A percentile compares a stretch with the other conserved stretches of the same genome.
Evolutionary conservation across 352 stramenopile species (phyloP).

Genomic region (Aphanomyces euteiches): DNA sequence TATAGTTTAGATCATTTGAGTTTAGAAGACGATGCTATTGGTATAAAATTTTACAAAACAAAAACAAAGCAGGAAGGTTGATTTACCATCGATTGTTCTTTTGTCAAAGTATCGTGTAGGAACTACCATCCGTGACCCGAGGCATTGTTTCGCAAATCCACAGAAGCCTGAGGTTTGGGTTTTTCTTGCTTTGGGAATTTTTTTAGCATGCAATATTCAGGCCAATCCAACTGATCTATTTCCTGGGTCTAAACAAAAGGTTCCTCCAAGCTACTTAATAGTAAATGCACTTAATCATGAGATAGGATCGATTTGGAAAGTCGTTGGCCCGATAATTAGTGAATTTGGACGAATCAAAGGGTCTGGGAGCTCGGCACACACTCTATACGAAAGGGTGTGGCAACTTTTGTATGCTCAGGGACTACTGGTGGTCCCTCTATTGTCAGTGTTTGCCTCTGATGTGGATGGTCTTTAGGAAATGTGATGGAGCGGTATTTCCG

Average conservation of each 20-base stretch:
- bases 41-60: slow-evolving; percentile 41
- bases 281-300: too few species aligned
- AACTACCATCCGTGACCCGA: too few species aligned
- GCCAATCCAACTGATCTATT: background rate
- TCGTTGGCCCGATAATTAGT: too few species aligned
- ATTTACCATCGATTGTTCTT: too few species aligned
- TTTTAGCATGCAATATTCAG: slow-evolving; percentile 26
- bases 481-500: slow-evolving; percentile 26
- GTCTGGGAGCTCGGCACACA: too few species aligned
- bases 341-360: too few species aligned
- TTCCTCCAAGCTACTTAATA: too few species aligned
- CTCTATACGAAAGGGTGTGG: slow-evolving; percentile 28
- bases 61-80: slow-evolving; percentile 39
- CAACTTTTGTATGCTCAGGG: slow-evolving; percentile 29
- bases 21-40: slow-evolving; percentile 37
- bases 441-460: slow-evolving; percentile 24
- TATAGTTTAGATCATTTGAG: slow-evolving; percentile 31
- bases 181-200: slow-evolving; percentile 35
- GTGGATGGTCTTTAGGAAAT: slow-evolving; percentile 20
- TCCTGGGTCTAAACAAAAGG: slow-evolving; percentile 19
- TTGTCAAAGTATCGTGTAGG: too few species aligned
- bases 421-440: slow-evolving; percentile 20
- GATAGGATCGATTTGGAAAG: background rate
- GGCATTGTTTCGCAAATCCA: slow-evolving; percentile 40
- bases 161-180: slow-evolving; percentile 34